phyloP scores from a whole-genome alignment of 2,329 filamentous ascomycete genomes.

The Verticillium klebahnii region DNA sequence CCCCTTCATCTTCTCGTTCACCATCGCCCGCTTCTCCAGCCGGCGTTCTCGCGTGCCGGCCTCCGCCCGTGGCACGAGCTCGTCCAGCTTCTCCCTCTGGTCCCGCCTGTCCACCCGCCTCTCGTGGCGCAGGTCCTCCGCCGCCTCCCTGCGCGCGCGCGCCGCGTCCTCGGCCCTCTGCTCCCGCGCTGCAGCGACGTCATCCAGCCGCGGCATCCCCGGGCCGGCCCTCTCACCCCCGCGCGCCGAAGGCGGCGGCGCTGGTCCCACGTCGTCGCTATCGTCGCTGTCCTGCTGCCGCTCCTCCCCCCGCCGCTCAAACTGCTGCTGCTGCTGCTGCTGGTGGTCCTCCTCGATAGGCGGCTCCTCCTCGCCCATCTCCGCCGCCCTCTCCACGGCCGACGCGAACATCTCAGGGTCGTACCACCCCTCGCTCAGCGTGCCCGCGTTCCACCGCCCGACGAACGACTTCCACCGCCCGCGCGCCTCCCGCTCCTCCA shows the following conservation, averaged over 20 bases:
- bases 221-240: conserved; percentile 38
- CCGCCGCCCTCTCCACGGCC: conserved; percentile 23
- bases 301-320: neutral
- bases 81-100: conserved; percentile 72
- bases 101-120: conserved; percentile 60
- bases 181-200: conserved; percentile 61
- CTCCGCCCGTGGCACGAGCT: conserved; percentile 77
- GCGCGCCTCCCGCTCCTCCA: conserved; percentile 70
- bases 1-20: conserved; percentile 66
- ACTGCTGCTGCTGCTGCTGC: neutral
- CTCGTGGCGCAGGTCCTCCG: conserved; percentile 51
- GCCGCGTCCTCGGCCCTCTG: conserved; percentile 43
- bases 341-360: neutral
- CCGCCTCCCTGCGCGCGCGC: conserved; percentile 37
- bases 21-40: conserved; percentile 77
- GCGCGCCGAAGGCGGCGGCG: conserved; percentile 23
- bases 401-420: conserved; percentile 64
- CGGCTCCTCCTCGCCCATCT: conserved; percentile 15
- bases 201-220: conserved; percentile 66
- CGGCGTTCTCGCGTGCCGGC: conserved; percentile 76
- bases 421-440: conserved; percentile 90
- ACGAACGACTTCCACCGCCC: conserved; percentile 94
- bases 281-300: conserved; percentile 35
- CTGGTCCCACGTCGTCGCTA: conserved; percentile 56
- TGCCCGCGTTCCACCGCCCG: conserved; percentile 84